Percentiles rank a stretch among this genome's conserved stretches.
phyloP scores from a whole-genome alignment of 495 filamentous ascomycete genomes.

The Xylaria castorea region DNA sequence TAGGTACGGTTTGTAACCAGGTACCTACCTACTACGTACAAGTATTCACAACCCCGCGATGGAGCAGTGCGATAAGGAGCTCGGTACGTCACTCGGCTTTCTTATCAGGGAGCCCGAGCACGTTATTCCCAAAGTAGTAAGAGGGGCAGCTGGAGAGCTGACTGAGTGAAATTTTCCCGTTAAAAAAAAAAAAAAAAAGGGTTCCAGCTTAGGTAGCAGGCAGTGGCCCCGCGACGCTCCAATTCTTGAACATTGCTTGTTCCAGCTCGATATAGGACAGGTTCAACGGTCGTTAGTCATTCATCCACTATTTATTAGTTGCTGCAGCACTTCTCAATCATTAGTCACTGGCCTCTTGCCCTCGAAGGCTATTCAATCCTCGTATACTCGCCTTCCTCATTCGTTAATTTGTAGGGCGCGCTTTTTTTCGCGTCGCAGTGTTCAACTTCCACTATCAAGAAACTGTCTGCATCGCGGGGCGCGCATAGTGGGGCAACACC shows the following conservation, averaged over 20 bases:
- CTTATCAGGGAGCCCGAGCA: background rate
- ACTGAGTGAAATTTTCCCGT: background rate
- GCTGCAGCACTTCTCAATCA: background rate
- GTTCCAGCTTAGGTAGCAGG: background rate
- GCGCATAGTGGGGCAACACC: conserved; percentile 16
- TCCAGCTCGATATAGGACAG: background rate
- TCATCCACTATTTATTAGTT: background rate
- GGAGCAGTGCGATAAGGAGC: background rate
- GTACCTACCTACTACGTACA: background rate
- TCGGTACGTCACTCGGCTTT: conserved; percentile 11
- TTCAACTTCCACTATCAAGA: conserved; percentile 1
- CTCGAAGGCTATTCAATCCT: background rate
- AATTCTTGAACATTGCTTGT: conserved; percentile 15
- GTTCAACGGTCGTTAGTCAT: conserved; percentile 10
- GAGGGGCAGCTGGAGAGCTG: conserved; percentile 38
- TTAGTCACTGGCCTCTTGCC: background rate
- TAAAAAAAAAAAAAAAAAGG: conserved; percentile 1
- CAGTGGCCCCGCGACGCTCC: conserved; percentile 3
- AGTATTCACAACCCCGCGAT: conserved; percentile 9
- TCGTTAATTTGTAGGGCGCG: background rate
- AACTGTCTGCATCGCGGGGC: conserved; percentile 13
- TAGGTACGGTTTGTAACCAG: background rate
- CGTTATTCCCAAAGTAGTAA: conserved; percentile 29
- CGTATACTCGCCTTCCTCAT: background rate
- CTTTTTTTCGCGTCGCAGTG: background rate